Evolutionary conservation across 345 rosid genomes (phyloP).

Genomic region (Gossypium raimondii): DNA sequence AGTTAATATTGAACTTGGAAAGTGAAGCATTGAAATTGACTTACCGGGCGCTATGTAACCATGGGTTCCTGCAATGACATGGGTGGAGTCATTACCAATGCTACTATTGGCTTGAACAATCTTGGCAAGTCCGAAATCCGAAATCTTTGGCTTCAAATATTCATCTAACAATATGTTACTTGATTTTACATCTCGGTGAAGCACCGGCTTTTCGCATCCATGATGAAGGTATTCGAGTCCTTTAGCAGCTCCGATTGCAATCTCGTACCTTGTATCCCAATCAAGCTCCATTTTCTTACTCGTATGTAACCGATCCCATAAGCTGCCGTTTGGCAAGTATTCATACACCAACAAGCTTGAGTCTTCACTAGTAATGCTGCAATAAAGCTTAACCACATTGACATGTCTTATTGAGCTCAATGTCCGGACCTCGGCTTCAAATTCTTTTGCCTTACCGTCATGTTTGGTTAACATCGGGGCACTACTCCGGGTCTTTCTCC

Average conservation of each 20-base stretch:
- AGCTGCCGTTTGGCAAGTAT: slow-evolving; percentile 89
- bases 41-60: slow-evolving; percentile 99
- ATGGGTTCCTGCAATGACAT: slow-evolving; percentile 74
- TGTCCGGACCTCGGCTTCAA: slow-evolving; percentile 75
- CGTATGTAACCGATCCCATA: slow-evolving; percentile 78
- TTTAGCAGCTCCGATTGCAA: slow-evolving; percentile 79
- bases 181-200: slow-evolving; percentile 83
- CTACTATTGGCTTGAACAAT: slow-evolving; percentile 45
- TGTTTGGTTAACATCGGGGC: slow-evolving; percentile 58
- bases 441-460: slow-evolving; percentile 50
- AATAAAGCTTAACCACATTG: slow-evolving; percentile 86
- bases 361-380: slow-evolving; percentile 89
- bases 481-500: slow-evolving; percentile 40
- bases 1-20: neutral
- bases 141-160: slow-evolving; percentile 78
- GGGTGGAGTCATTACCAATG: slow-evolving; percentile 52
- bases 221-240: slow-evolving; percentile 91
- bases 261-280: slow-evolving; percentile 80
- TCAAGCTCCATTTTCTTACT: slow-evolving; percentile 62
- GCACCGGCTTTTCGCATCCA: slow-evolving; percentile 64
- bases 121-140: slow-evolving; percentile 95
- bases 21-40: neutral
- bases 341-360: slow-evolving; percentile 88
- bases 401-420: slow-evolving; percentile 88
- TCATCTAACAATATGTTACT: slow-evolving; percentile 84